Evolutionary conservation across 768 basidiomycete genomes (phyloP).

Genomic region (Megacollybia marginata): DNA sequence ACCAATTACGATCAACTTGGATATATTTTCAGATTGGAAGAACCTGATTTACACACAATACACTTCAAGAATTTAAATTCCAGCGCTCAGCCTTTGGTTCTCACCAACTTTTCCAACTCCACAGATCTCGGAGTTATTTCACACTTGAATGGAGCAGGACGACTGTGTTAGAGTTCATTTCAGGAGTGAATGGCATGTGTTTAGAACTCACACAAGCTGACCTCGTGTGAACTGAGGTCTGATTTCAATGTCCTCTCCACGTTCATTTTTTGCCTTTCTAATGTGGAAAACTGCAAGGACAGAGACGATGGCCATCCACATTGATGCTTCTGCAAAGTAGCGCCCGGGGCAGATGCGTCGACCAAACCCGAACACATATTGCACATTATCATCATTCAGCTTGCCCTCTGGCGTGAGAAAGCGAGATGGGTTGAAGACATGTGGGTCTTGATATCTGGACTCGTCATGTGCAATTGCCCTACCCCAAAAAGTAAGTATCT

Average conservation of each 20-base stretch:
- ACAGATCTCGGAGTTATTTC: no score
- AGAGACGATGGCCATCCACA: conserved; percentile 29
- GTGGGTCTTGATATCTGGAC: conserved; percentile 14
- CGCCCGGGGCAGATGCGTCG: conserved; percentile 14
- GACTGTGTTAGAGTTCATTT: no score
- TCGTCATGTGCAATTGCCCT: conserved; percentile 22
- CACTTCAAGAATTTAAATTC: no score
- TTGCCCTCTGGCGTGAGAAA: conserved; percentile 8
- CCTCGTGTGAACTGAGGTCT: conserved; percentile 24
- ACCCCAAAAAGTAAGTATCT: not conserved
- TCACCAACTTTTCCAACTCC: no score
- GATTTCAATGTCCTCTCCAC: conserved; percentile 30
- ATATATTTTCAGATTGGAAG: no score
- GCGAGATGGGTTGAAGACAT: conserved; percentile 21
- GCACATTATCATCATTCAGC: not conserved
- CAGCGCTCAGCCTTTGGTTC: no score
- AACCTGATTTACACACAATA: no score
- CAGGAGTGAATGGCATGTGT: no score
- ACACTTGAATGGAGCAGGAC: not conserved
- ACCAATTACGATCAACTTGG: no score
- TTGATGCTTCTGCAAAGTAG: conserved; percentile 23
- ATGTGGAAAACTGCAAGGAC: conserved; percentile 32
- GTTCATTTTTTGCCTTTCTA: conserved; percentile 22
- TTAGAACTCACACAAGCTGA: conserved; percentile 16
- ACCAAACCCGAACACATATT: not conserved